A percentile compares a stretch with the other conserved stretches of the same genome.
Conservation (phyloP, 2,329 filamentous ascomycete species). For the Bipolaris gigantea region DNA sequence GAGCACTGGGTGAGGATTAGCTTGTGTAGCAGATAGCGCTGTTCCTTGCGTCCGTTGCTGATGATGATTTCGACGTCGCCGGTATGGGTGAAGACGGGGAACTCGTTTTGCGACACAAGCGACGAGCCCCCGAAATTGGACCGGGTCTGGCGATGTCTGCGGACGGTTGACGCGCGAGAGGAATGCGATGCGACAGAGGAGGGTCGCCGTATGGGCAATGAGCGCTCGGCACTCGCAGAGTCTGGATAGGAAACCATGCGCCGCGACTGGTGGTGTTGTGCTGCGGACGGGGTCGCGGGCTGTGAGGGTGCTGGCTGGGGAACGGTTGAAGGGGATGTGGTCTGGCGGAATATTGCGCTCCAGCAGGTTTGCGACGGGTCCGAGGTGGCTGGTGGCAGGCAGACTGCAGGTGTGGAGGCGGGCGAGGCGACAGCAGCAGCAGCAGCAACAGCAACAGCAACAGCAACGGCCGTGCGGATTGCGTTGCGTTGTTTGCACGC, state of each 20-base stretch:
- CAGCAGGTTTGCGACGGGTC: slow-evolving; percentile 3
- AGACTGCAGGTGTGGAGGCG: slow-evolving; percentile 19
- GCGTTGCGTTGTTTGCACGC: slow-evolving; percentile 31
- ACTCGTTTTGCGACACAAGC: slow-evolving; percentile 80
- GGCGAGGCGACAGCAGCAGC: slow-evolving; percentile 7
- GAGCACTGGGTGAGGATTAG: slow-evolving; percentile 88
- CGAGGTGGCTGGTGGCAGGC: slow-evolving; percentile 20
- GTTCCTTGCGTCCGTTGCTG: slow-evolving; percentile 68
- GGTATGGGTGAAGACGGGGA: slow-evolving; percentile 84
- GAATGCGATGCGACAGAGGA: slow-evolving; percentile 63
- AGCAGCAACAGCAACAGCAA: slow-evolving; percentile 26
- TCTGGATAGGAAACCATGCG: slow-evolving; percentile 68
- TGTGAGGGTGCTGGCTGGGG: slow-evolving; percentile 6
- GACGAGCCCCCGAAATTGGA: slow-evolving; percentile 74
- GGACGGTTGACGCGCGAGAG: slow-evolving; percentile 55
- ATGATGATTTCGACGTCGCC: slow-evolving; percentile 92
- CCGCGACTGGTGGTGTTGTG: slow-evolving; percentile 12
- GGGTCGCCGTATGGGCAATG: slow-evolving; percentile 62
- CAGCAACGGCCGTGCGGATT: slow-evolving; percentile 35
- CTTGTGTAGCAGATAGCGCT: slow-evolving; percentile 82
- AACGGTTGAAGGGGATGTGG: slow-evolving; percentile 4
- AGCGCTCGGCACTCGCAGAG: slow-evolving; percentile 53
- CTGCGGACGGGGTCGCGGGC: slow-evolving; percentile 1
- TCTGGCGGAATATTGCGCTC: slow-evolving; percentile 4
- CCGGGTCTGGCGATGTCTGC: slow-evolving; percentile 75